A percentile compares a stretch with the other conserved stretches of the same genome.
These are phyloP conservation scores for Discostella pseudostelligera DNA, from an alignment of 108 stramenopile genomes.

Conservation along the genomic window DNA sequence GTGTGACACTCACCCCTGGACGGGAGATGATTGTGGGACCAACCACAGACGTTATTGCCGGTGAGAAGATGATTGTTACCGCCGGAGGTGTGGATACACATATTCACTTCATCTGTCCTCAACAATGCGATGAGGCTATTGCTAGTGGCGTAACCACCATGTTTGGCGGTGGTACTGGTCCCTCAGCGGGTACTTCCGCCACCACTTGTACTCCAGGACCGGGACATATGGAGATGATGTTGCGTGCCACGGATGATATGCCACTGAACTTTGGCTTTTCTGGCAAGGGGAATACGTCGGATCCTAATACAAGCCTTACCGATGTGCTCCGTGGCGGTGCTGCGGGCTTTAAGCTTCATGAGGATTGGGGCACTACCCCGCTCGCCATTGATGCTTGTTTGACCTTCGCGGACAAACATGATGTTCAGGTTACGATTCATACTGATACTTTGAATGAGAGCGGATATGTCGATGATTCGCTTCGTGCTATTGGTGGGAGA, in stretches of 20 bases:
- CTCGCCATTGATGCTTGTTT: slow-evolving; percentile 92
- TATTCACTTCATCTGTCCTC: slow-evolving; percentile 97
- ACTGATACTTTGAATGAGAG: slow-evolving; percentile 98
- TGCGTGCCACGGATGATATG: slow-evolving; percentile 87
- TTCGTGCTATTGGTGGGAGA: slow-evolving; percentile 93
- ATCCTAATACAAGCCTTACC: slow-evolving; percentile 53
- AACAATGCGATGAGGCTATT: slow-evolving; percentile 93
- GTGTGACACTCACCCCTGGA: slow-evolving; percentile 76
- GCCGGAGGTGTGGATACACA: slow-evolving; percentile 97
- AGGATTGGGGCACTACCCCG: slow-evolving; percentile 99
- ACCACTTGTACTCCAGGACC: slow-evolving; percentile 97
- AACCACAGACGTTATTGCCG: slow-evolving; percentile 97
- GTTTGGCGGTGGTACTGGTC: slow-evolving; percentile 95
- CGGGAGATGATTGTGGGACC: slow-evolving; percentile 82
- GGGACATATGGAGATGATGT: slow-evolving; percentile 93
- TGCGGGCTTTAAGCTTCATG: slow-evolving; percentile 96
- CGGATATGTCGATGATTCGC: slow-evolving; percentile 90
- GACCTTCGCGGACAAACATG: slow-evolving; percentile 85
- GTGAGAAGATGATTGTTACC: slow-evolving; percentile 94
- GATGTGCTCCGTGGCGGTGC: slow-evolving; percentile 83
- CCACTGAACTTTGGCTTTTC: slow-evolving; percentile 97
- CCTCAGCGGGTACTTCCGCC: slow-evolving; percentile 91
- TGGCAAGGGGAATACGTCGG: slow-evolving; percentile 94
- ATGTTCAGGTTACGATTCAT: slow-evolving; percentile 96
- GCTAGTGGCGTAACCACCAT: slow-evolving; percentile 94